Evolutionary conservation across 257 asterid species (phyloP).

Genomic region (Ilex asprella): DNA sequence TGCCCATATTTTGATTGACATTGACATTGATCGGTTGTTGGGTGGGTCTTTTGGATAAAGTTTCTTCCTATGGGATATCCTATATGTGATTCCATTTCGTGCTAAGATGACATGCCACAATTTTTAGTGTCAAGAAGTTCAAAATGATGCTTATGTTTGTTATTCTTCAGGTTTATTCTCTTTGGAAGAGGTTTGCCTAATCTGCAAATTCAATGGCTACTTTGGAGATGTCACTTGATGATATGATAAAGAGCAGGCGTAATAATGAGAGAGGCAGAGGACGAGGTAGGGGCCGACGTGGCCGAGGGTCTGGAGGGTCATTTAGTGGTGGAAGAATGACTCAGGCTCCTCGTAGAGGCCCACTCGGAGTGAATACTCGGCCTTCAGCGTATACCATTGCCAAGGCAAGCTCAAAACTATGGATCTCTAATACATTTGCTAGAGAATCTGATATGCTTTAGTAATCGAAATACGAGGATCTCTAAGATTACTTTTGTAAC

Average conservation of each 20-base stretch:
- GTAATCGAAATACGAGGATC: conserved; percentile 36
- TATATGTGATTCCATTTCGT: too few relatives aligned
- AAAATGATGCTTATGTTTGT: not conserved
- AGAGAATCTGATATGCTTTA: conserved; percentile 45
- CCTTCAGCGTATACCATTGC: conserved; percentile 61
- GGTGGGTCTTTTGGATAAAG: too few relatives aligned
- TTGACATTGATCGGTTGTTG: too few relatives aligned
- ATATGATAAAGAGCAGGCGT: conserved; percentile 79
- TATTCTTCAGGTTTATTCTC: conserved; percentile 16
- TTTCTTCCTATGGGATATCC: too few relatives aligned
- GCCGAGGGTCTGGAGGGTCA: conserved; percentile 60
- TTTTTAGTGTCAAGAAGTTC: not conserved
- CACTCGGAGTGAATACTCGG: conserved; percentile 68
- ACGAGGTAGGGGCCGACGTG: conserved; percentile 55
- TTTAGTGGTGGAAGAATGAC: conserved; percentile 71
- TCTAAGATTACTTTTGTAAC: conserved; percentile 37
- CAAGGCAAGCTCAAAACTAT: conserved; percentile 92
- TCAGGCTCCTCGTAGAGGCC: conserved; percentile 64
- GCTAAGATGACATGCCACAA: too few relatives aligned
- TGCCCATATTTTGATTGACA: too few relatives aligned
- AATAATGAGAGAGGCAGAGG: conserved; percentile 55
- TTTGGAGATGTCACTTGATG: conserved; percentile 74
- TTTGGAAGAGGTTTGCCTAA: conserved; percentile 5
- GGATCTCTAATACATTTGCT: conserved; percentile 63
- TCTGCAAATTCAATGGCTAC: conserved; percentile 53